Base-by-base conservation (phyloP, 2,329 filamentous ascomycete genomes). In the Aspergillus brunneoviolaceus region DNA sequence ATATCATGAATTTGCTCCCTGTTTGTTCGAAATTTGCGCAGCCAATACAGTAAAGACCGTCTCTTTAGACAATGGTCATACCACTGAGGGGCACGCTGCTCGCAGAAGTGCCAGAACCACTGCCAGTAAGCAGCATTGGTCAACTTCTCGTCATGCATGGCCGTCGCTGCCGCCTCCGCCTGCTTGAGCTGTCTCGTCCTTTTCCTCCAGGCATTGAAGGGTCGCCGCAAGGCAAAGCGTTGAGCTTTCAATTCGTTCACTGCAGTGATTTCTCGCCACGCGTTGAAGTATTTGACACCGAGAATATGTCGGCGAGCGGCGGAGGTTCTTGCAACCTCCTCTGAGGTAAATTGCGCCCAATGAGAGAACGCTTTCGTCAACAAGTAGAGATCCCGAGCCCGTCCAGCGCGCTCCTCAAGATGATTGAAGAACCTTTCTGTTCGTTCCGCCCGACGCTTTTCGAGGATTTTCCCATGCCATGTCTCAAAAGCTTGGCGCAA, bases 221-320 rank as follows among this genome's bases (percentile, higher is more conserved):
- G 87, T 59, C 82, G 85, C 51, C 75, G 79, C 7, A 85, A 66
- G 19, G 82, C 76, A 59, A 87, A 81, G 35, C 82, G 74, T 49
- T 81, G 78, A 11, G 79, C 76, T 65, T 82, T 82, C 48, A 81
- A 68, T 58, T 86, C 82, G 64, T 89, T 87, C 53, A 85, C 80
- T 1, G 81, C 80, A 0, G 87, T 88, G 57, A 90, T 85, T 60
- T 86, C 82, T 27, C 84, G 81, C 89, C 89, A 92, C 7, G 85
- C 85, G 60, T 84, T 85, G 73, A 91, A 91, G 62, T 87, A 88
- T 58, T 85, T 84, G 12, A 84, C 85, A 58, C 88, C 82, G 57
- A 95, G 77, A 61, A 93, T 86, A 70, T 91, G 89, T 62, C 86
- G 81, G 63, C 89, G 83, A 21, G 90, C 91, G 48, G 86, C 81